phyloP scores from a whole-genome alignment of 2,329 filamentous ascomycete species.

The Escovopsis sp. region DNA sequence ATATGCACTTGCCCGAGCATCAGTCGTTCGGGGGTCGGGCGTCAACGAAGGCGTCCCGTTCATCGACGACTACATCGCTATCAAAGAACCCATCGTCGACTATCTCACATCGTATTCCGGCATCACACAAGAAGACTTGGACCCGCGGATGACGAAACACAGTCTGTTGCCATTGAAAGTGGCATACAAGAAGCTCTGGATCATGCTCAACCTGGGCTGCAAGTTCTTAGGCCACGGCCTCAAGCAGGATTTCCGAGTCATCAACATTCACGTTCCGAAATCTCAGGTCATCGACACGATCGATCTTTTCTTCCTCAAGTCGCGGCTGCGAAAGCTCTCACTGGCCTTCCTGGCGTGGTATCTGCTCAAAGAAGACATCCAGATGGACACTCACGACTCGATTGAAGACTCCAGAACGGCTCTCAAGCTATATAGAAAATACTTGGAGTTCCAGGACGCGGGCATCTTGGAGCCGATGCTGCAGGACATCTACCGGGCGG shows the following conservation, averaged over 20 bases:
- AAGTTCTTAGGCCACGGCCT: slow-evolving; percentile 89
- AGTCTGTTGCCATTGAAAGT: slow-evolving; percentile 77
- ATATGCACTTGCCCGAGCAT: slow-evolving; percentile 83
- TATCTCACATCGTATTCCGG: slow-evolving; percentile 92
- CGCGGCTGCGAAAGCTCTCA: slow-evolving; percentile 72
- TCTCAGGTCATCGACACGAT: slow-evolving; percentile 88
- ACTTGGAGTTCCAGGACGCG: slow-evolving; percentile 74
- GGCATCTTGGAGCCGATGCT: slow-evolving; percentile 73
- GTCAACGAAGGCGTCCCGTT: slow-evolving; percentile 71
- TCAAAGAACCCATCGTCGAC: slow-evolving; percentile 83
- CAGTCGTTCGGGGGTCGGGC: slow-evolving; percentile 70
- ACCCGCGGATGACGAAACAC: slow-evolving; percentile 62
- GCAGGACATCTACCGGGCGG: slow-evolving; percentile 62
- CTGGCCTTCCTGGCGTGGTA: slow-evolving; percentile 86
- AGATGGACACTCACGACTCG: slow-evolving; percentile 81
- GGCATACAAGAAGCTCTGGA: slow-evolving; percentile 96
- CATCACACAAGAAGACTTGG: slow-evolving; percentile 73
- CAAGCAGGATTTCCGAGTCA: slow-evolving; percentile 90
- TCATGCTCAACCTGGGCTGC: slow-evolving; percentile 85
- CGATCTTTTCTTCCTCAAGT: slow-evolving; percentile 73
- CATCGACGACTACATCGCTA: slow-evolving; percentile 93
- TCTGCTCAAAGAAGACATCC: slow-evolving; percentile 85
- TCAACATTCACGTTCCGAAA: slow-evolving; percentile 91
- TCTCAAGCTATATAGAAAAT: slow-evolving; percentile 76
- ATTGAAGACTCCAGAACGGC: slow-evolving; percentile 93